Percentiles rank a stretch among this genome's conserved stretches.
These are phyloP conservation scores for Peniophora sp. DNA, from an alignment of 1,284 basidiomycete genomes.

Conservation along the genomic window DNA sequence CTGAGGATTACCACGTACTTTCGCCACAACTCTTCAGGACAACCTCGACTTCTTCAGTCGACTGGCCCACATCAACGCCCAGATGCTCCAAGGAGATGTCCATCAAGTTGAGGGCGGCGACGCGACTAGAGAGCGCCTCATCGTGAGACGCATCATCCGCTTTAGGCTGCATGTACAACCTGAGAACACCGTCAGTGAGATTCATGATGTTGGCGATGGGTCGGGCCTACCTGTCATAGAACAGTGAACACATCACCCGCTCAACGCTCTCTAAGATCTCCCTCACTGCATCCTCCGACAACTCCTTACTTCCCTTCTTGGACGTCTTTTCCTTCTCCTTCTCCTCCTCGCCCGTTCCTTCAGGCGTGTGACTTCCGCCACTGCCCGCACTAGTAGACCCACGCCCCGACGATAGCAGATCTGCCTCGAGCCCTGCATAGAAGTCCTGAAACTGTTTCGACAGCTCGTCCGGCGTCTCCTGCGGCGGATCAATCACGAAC, in stretches of 20 bases:
- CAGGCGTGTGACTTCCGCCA: slow-evolving; percentile 11
- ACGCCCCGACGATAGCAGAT: too few relatives aligned
- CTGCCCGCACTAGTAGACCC: slow-evolving; percentile 16
- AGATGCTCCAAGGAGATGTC: slow-evolving; percentile 84
- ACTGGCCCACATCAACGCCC: slow-evolving; percentile 62
- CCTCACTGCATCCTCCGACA: slow-evolving; percentile 35
- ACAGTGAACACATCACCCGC: slow-evolving; percentile 54
- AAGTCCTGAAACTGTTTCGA: slow-evolving; percentile 67
- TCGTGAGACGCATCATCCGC: slow-evolving; percentile 83
- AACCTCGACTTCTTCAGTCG: slow-evolving; percentile 48
- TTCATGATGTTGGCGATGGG: not conserved
- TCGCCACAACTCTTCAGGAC: slow-evolving; percentile 72
- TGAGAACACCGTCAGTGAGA: slow-evolving; percentile 15
- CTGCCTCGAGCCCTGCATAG: slow-evolving; percentile 53
- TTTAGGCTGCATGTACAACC: slow-evolving; percentile 55
- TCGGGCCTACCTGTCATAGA: slow-evolving; percentile 39
- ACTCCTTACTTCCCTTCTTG: slow-evolving; percentile 14
- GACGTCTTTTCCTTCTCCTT: slow-evolving; percentile 21
- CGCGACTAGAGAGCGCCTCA: slow-evolving; percentile 78
- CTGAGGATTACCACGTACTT: slow-evolving; percentile 39
- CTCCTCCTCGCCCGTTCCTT: slow-evolving; percentile 16
- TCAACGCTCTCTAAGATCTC: slow-evolving; percentile 70
- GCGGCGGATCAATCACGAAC: slow-evolving; percentile 12
- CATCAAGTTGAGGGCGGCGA: slow-evolving; percentile 85
- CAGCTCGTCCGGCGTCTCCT: slow-evolving; percentile 41